These are phyloP conservation scores for Mangifera indica DNA, from an alignment of 345 rosid genomes.

Conservation along the genomic window DNA sequence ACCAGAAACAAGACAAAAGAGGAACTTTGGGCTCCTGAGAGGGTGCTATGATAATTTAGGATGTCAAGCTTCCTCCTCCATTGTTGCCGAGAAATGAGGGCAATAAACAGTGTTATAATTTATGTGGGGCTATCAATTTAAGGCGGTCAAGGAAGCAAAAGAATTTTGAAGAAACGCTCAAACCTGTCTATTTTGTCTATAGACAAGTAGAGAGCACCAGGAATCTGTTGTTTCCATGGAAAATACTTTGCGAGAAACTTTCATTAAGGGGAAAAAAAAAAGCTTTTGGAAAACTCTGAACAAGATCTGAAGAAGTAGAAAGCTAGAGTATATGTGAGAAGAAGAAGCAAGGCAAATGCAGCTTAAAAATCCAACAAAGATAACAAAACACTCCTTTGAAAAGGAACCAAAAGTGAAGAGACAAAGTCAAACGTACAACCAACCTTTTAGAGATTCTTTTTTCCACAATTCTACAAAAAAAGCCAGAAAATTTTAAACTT, in stretches of 20 bases:
- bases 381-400: background rate
- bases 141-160: conserved; percentile 7
- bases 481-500: conserved; percentile 28
- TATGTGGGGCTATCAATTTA: conserved; percentile 28
- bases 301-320: conserved; percentile 18
- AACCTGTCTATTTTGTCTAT: conserved; percentile 24
- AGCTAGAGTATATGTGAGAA: background rate
- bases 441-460: conserved; percentile 33
- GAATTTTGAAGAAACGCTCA: conserved; percentile 23
- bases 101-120: conserved; percentile 19
- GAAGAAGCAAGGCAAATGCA: conserved; percentile 4
- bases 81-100: conserved; percentile 59
- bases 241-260: conserved; percentile 10
- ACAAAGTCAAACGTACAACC: conserved; percentile 11
- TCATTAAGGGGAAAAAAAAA: too few relatives aligned
- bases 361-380: conserved; percentile 3
- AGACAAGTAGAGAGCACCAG: conserved; percentile 8
- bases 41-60: conserved; percentile 39
- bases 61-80: conserved; percentile 39
- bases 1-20: background rate
- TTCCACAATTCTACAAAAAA: conserved; percentile 4
- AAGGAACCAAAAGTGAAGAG: background rate
- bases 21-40: conserved; percentile 8
- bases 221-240: conserved; percentile 32
- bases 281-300: background rate